Conservation (phyloP, 768 basidiomycete genomes). For the Hygrophorus russula region DNA sequence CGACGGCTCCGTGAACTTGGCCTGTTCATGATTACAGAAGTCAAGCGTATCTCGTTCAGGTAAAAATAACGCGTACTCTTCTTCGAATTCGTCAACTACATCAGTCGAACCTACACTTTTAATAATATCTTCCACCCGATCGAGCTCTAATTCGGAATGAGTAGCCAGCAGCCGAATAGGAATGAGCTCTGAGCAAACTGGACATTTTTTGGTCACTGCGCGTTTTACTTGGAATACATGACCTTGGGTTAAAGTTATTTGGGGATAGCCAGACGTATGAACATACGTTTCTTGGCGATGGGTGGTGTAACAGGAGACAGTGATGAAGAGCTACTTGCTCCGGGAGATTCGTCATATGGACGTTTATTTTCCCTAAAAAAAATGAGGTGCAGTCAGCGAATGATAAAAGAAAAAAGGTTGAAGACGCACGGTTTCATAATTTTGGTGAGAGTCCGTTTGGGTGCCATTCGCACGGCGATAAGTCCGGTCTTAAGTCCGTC, state of each 20-base stretch:
- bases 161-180: constrained; percentile 59
- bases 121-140: constrained; percentile 61
- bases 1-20: constrained; percentile 25
- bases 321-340: constrained; percentile 17
- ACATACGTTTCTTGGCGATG: constrained; percentile 40
- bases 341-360: constrained; percentile 20
- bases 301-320: constrained; percentile 25
- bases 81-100: constrained; percentile 39
- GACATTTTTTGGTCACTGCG: constrained; percentile 67
- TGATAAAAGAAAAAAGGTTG: not conserved
- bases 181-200: constrained; percentile 62
- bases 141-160: constrained; percentile 55
- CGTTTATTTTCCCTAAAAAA: constrained; percentile 39
- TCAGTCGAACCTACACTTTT: constrained; percentile 51
- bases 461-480: too few species aligned
- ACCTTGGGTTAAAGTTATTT: constrained; percentile 1
- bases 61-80: constrained; percentile 31
- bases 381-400: not conserved
- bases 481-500: too few species aligned
- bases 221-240: constrained; percentile 39
- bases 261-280: not conserved
- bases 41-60: not conserved
- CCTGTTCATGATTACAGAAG: constrained; percentile 4
- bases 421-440: not conserved
- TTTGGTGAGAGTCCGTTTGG: too few species aligned